These are phyloP conservation scores for Eleusine coracana DNA, from an alignment of 176 grass and related monocot species.

Conservation along the genomic window DNA sequence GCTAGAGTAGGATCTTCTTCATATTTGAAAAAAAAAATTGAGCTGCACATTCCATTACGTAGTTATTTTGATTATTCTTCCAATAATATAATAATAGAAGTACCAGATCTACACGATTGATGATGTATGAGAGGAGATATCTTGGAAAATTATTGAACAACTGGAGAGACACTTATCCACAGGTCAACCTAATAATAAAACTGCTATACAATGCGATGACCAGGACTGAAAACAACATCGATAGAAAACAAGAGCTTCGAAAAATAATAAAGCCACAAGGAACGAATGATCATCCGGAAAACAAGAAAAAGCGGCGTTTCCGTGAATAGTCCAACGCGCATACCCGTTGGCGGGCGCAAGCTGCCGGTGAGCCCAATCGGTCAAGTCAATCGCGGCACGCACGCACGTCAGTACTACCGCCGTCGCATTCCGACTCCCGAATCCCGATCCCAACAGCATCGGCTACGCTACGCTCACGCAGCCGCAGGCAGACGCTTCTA, in stretches of 20 bases:
- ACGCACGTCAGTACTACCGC: not conserved
- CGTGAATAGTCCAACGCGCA: not conserved
- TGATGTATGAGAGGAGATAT: not conserved
- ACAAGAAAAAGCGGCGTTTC: too few relatives aligned
- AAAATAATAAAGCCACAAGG: not conserved
- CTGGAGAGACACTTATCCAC: not conserved
- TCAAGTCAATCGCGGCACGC: constrained; percentile 10
- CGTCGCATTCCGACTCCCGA: not conserved
- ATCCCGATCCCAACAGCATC: not conserved
- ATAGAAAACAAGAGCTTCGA: not conserved
- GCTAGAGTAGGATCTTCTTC: too few relatives aligned
- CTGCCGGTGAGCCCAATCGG: not conserved
- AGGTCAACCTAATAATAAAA: not conserved
- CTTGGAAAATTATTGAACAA: not conserved
- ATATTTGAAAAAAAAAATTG: too few relatives aligned
- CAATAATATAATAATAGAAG: too few relatives aligned
- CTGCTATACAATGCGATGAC: too few relatives aligned
- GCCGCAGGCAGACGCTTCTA: constrained; percentile 15
- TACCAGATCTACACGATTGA: too few relatives aligned
- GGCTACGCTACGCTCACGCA: too few relatives aligned
- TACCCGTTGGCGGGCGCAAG: not conserved
- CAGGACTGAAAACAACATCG: not conserved
- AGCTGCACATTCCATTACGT: too few relatives aligned
- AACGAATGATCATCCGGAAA: not conserved
- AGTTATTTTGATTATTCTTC: too few relatives aligned